Base-by-base conservation (phyloP, 257 asterid genomes). In the Solanum clarkiae region DNA sequence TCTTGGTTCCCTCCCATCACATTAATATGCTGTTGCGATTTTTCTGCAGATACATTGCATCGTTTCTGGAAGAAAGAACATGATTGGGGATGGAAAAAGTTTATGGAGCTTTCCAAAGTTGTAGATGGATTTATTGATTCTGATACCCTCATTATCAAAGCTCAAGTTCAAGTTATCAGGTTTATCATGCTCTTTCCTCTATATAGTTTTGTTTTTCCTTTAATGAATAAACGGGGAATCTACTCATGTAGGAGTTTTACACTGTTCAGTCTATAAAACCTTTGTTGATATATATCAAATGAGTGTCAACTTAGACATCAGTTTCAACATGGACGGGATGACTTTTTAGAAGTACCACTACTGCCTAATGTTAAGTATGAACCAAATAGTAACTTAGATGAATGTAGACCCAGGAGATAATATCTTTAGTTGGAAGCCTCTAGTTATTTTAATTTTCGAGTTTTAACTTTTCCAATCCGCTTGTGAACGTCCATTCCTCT, bases 51-150 rank as follows among this genome's bases (percentile, higher is more conserved):
- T 91, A 94, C 99, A 17, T 90, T 96, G 87, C 99, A 96, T 81
- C 96, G 98, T 6, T 96, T 96, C 89, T 92, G 95, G 94, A 96
- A 93, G 88, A 96, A 94, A 91, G 99, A 96, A 89, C 99, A 96
- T 88, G 99, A 96, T 89, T 96, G 99, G 99, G 99, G 99, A 51
- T 96, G 99, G 99, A 96, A 96, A 91, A 96, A 96, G 90, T 96
- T 96, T 91, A 96, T 96, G 98, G 99, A 96, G 93, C 94, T 93
- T 29, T 91, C 98, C 29, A 96, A 94, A 88, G 94, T 94, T 87
- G 68, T 86, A 71, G 99, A 94, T 72, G 99, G 98, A 14, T 96
- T 96, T 89, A 75, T 96, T 85, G 99, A 96, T 65, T 90, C 94
- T 81, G 99, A 94, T 87, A 93, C 96, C 57, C 89, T 96, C 90